Evolutionary conservation across 306 rosid species (phyloP).

Genomic region (Pueraria montana): DNA sequence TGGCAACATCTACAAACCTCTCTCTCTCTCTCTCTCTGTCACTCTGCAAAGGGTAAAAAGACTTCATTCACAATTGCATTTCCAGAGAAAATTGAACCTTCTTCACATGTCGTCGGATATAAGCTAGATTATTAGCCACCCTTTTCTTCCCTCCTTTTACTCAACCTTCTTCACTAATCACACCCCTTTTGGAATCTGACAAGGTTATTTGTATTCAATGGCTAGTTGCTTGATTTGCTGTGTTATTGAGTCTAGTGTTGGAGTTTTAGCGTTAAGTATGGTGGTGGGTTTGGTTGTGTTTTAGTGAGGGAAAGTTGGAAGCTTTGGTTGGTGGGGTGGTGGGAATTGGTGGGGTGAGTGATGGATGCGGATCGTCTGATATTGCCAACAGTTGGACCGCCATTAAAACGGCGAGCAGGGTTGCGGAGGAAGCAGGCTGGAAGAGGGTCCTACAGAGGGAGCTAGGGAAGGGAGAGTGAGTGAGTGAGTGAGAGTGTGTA

Average conservation of each 20-base stretch:
- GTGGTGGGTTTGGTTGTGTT: constrained; percentile 38
- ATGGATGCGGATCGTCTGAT: constrained; percentile 89
- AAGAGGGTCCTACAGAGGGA: constrained; percentile 98
- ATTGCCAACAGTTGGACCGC: constrained; percentile 91
- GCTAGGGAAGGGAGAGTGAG: constrained; percentile 63
- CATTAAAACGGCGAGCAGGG: constrained; percentile 99
- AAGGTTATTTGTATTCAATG: constrained; percentile 51
- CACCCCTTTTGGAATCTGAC: constrained; percentile 21
- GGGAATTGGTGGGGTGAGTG: constrained; percentile 54
- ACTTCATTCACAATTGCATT: background rate
- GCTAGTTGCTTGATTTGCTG: constrained; percentile 45
- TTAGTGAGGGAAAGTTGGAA: constrained; percentile 35
- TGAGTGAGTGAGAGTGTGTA: background rate
- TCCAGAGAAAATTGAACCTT: constrained; percentile 19
- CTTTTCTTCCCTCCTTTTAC: background rate
- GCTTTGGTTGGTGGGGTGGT: constrained; percentile 54
- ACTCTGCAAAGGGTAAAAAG: constrained; percentile 32
- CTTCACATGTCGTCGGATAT: constrained; percentile 92
- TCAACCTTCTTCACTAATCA: background rate
- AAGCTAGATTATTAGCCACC: constrained; percentile 58
- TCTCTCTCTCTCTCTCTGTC: background rate
- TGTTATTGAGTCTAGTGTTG: constrained; percentile 19
- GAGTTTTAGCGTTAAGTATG: constrained; percentile 4
- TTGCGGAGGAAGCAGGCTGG: constrained; percentile 98
- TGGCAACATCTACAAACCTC: constrained; percentile 7